These are phyloP conservation scores for Daldinia childiae DNA, from an alignment of 495 filamentous ascomycete species.

Conservation along the genomic window DNA sequence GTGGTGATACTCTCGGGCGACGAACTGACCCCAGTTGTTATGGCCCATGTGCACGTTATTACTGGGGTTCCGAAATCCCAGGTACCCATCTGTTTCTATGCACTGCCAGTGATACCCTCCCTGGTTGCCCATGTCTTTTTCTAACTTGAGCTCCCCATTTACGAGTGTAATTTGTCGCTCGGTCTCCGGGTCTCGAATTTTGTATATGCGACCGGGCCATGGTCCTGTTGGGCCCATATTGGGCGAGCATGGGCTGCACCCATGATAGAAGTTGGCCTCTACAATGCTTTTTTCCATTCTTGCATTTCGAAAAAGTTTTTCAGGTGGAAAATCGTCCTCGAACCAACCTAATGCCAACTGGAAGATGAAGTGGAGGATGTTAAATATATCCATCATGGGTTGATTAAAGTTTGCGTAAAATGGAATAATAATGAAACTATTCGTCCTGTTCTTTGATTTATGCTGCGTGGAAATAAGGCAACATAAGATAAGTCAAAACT, in stretches of 20 bases:
- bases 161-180: conserved; percentile 46
- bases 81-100: conserved; percentile 50
- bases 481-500: too few relatives aligned
- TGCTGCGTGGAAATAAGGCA: too few relatives aligned
- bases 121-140: conserved; percentile 35
- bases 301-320: not conserved
- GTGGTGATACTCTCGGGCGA: not conserved
- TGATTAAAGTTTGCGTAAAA: not conserved
- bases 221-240: conserved; percentile 11
- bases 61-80: conserved; percentile 48
- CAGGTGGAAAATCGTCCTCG: not conserved
- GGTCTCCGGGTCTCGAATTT: conserved; percentile 42
- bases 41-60: conserved; percentile 45
- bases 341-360: not conserved
- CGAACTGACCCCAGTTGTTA: conserved; percentile 3
- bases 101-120: conserved; percentile 52
- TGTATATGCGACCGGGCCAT: conserved; percentile 38
- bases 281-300: not conserved
- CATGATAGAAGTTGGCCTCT: not conserved
- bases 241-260: not conserved
- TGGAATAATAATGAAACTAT: not conserved
- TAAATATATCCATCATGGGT: not conserved
- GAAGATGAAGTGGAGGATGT: not conserved
- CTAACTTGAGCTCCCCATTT: conserved; percentile 43
- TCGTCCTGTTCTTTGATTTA: too few relatives aligned